Conservation (phyloP, 495 filamentous ascomycete genomes). For the Aspergillus conjunctus region DNA sequence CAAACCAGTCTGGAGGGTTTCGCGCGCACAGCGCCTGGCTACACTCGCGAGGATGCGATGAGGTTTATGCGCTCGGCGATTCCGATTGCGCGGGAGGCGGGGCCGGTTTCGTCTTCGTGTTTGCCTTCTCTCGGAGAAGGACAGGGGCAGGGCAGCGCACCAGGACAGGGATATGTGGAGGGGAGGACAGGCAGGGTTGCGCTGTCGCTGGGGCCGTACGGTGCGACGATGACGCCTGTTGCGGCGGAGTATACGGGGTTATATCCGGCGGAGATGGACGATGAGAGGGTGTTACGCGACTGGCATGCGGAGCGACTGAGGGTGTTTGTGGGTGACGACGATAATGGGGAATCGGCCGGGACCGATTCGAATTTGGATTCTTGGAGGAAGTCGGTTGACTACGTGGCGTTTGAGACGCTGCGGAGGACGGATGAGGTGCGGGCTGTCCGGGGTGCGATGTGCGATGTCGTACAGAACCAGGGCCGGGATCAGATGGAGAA, state of each 20-base stretch:
- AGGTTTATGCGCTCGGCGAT: conserved; percentile 33
- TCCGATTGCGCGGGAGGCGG: conserved; percentile 24
- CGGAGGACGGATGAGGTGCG: conserved; percentile 59
- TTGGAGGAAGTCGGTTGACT: conserved; percentile 46
- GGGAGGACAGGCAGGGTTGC: conserved; percentile 33
- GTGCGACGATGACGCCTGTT: conserved; percentile 61
- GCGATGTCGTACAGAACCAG: conserved; percentile 24
- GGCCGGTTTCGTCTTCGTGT: background rate
- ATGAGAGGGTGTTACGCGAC: conserved; percentile 40
- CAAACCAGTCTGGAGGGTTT: conserved; percentile 61
- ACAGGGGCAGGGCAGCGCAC: background rate
- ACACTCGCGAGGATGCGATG: conserved; percentile 10
- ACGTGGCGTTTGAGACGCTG: conserved; percentile 67
- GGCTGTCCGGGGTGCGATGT: conserved; percentile 55
- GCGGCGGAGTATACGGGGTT: conserved; percentile 63
- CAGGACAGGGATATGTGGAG: background rate
- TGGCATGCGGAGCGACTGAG: conserved; percentile 60
- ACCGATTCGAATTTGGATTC: conserved; percentile 1
- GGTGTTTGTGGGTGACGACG: conserved; percentile 46
- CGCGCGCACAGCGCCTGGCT: conserved; percentile 33
- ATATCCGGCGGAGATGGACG: conserved; percentile 53
- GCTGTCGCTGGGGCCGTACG: conserved; percentile 64
- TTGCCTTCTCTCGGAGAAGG: background rate
- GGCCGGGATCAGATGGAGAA: background rate
- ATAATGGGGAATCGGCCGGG: conserved; percentile 18